These are phyloP conservation scores for Apiosordaria backusii DNA, from an alignment of 495 filamentous ascomycete genomes.

Conservation along the genomic window DNA sequence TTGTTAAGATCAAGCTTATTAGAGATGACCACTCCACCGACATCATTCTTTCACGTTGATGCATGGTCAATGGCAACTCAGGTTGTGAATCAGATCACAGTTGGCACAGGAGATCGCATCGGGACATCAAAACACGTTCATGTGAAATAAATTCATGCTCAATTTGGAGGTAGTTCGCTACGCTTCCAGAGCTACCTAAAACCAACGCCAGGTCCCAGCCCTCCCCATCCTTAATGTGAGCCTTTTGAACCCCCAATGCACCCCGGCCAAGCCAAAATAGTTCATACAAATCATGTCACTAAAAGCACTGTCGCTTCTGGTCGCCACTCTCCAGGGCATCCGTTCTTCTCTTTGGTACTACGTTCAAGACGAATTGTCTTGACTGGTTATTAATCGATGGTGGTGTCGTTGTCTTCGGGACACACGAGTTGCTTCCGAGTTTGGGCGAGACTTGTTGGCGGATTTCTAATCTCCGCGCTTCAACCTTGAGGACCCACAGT, in stretches of 20 bases:
- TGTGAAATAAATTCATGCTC: background rate
- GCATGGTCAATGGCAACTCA: too few species aligned
- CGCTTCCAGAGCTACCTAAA: background rate
- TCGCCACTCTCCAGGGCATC: conserved; percentile 1
- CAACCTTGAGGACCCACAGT: conserved; percentile 49
- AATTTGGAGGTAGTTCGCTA: background rate
- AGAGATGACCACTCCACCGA: too few species aligned
- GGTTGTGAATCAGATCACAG: background rate
- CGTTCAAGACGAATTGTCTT: conserved; percentile 23
- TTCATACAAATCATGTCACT: conserved; percentile 20
- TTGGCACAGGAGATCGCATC: background rate
- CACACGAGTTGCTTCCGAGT: conserved; percentile 26
- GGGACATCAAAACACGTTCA: background rate
- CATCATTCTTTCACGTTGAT: too few species aligned
- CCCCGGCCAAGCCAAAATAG: conserved; percentile 7
- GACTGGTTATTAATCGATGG: conserved; percentile 8
- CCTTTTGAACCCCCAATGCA: background rate
- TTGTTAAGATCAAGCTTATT: too few species aligned
- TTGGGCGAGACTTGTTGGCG: conserved; percentile 21
- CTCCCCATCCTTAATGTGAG: background rate
- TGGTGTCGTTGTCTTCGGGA: conserved; percentile 24
- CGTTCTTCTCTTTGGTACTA: conserved; percentile 16
- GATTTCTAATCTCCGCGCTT: conserved; percentile 39
- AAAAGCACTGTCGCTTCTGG: conserved; percentile 10
- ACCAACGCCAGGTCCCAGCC: background rate